These are phyloP conservation scores for Microbotryum violaceum DNA, from an alignment of 1,284 basidiomycete genomes.

Conservation along the genomic window DNA sequence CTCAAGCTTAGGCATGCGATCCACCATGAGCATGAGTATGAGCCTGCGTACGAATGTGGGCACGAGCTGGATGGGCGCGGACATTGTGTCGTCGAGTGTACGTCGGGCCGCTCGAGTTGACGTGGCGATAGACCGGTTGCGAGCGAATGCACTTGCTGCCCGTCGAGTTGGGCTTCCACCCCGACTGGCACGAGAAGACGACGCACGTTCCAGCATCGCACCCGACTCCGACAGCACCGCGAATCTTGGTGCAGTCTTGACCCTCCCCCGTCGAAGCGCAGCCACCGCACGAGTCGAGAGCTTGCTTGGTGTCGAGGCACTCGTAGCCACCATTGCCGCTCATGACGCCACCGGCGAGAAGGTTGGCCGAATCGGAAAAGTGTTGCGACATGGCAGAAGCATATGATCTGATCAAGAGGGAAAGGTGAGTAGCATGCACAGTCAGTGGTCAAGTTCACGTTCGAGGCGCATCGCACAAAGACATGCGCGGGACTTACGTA, in stretches of 20 bases:
- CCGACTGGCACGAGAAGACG: slow-evolving; percentile 37
- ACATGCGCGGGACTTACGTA: background rate
- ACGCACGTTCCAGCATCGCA: slow-evolving; percentile 15
- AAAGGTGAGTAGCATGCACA: too few relatives aligned
- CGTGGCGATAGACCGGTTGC: background rate
- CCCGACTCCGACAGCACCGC: slow-evolving; percentile 57
- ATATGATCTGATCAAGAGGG: slow-evolving; percentile 9
- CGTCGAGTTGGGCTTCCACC: slow-evolving; percentile 23
- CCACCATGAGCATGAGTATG: too few relatives aligned
- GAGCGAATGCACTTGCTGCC: background rate
- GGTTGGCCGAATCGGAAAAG: slow-evolving; percentile 10
- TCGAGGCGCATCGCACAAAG: too few relatives aligned
- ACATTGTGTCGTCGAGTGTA: slow-evolving; percentile 7
- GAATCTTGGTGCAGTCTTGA: slow-evolving; percentile 60
- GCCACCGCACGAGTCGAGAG: slow-evolving; percentile 55
- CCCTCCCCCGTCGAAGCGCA: slow-evolving; percentile 56
- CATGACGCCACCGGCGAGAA: background rate
- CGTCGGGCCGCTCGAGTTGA: slow-evolving; percentile 8
- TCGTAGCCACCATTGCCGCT: slow-evolving; percentile 35
- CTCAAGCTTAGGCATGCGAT: too few relatives aligned
- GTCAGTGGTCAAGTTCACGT: too few relatives aligned
- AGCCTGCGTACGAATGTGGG: background rate
- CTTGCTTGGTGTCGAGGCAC: slow-evolving; percentile 41
- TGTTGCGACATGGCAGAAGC: slow-evolving; percentile 21
- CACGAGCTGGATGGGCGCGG: slow-evolving; percentile 1